phyloP scores from a whole-genome alignment of 345 rosid genomes.

The Brassica cretica region DNA sequence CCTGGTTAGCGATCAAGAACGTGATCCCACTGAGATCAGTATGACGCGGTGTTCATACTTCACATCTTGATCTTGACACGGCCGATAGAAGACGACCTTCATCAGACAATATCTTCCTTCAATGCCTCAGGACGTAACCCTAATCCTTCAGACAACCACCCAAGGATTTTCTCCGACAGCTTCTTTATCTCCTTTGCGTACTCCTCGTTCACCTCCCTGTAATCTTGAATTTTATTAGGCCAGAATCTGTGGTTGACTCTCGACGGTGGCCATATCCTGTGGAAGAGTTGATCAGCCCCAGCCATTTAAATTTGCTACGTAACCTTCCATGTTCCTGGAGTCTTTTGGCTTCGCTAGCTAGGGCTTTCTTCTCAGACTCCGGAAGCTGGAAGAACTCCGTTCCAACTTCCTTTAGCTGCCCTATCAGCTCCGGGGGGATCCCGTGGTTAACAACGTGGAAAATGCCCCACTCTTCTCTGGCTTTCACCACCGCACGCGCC shows the following conservation, averaged over 20 bases:
- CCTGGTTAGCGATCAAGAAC: no score
- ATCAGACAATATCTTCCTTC: conserved; percentile 49
- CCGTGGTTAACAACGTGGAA: conserved; percentile 46
- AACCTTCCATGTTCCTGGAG: conserved; percentile 46
- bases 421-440: conserved; percentile 41
- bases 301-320: conserved; percentile 12
- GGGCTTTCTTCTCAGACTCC: conserved; percentile 47
- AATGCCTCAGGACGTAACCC: conserved; percentile 49
- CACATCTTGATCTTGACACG: conserved; percentile 58
- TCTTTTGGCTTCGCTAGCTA: conserved; percentile 43
- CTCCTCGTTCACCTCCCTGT: conserved; percentile 62
- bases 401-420: conserved; percentile 47
- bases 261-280: conserved; percentile 71
- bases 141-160: conserved; percentile 53
- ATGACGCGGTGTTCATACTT: conserved; percentile 56
- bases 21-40: conserved; percentile 61
- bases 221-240: conserved; percentile 45
- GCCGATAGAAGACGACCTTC: conserved; percentile 67
- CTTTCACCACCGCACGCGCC: conserved; percentile 39
- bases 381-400: conserved; percentile 64
- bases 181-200: conserved; percentile 44
- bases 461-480: conserved; percentile 47
- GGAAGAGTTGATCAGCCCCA: conserved; percentile 65
- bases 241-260: conserved; percentile 51
- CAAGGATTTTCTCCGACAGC: conserved; percentile 53